phyloP scores from a whole-genome alignment of 108 stramenopile genomes.

The Pseudonitzschia multiseries region DNA sequence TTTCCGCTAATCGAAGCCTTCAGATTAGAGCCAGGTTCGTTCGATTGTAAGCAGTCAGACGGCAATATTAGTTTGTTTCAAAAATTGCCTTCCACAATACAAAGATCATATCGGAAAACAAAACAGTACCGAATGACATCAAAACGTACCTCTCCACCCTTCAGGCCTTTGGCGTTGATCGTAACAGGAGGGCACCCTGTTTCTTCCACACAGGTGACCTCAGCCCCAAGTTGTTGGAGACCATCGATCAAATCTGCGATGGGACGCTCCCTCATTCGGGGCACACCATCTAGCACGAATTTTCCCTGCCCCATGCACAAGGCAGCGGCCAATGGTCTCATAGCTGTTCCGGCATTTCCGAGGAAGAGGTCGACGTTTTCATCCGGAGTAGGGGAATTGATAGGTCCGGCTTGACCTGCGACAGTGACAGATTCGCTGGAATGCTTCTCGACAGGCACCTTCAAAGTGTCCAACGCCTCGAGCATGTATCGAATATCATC shows the following conservation, averaged over 20 bases:
- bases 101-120: not conserved
- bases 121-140: not conserved
- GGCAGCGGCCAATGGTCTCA: slow-evolving; percentile 93
- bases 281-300: slow-evolving; percentile 93
- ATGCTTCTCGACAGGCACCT: slow-evolving; percentile 74
- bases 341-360: slow-evolving; percentile 95
- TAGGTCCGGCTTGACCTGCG: slow-evolving; percentile 82
- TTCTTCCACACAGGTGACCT: slow-evolving; percentile 81
- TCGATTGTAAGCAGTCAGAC: too few species aligned
- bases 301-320: slow-evolving; percentile 88
- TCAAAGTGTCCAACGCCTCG: slow-evolving; percentile 79
- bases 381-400: slow-evolving; percentile 68
- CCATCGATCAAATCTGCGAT: slow-evolving; percentile 94
- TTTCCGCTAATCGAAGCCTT: slow-evolving; percentile 88
- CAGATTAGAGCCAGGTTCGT: not conserved
- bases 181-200: slow-evolving; percentile 94
- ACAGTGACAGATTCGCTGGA: slow-evolving; percentile 62
- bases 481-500: slow-evolving; percentile 98
- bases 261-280: slow-evolving; percentile 95
- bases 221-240: slow-evolving; percentile 91
- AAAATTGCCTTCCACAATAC: too few species aligned
- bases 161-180: slow-evolving; percentile 69
- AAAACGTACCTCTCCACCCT: slow-evolving; percentile 53
- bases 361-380: slow-evolving; percentile 79
- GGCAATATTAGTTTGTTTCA: too few species aligned